A percentile compares a stretch with the other conserved stretches of the same genome.
phyloP scores from a whole-genome alignment of 2,329 filamentous ascomycete genomes.

The Phaeosphaeriaceae sp. region DNA sequence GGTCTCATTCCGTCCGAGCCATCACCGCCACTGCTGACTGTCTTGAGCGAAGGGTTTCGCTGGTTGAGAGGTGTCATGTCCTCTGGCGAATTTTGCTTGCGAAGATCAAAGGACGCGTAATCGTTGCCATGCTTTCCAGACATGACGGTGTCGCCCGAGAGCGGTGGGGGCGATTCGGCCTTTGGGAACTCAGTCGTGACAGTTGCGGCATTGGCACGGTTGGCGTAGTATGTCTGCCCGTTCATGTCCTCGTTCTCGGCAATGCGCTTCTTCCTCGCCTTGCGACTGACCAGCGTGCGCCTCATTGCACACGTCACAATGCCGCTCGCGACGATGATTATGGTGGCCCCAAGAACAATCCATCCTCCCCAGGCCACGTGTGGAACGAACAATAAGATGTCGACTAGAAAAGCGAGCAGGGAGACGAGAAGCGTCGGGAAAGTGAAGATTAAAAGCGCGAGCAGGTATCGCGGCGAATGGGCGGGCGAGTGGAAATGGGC shows the following conservation, averaged over 20 bases:
- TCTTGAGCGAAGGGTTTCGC: slow-evolving; percentile 66
- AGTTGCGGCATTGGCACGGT: slow-evolving; percentile 45
- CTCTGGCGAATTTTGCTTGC: slow-evolving; percentile 67
- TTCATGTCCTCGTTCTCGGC: slow-evolving; percentile 97
- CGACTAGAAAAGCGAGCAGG: slow-evolving; percentile 87
- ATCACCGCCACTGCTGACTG: slow-evolving; percentile 56
- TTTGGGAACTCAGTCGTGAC: slow-evolving; percentile 52
- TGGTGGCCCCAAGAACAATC: slow-evolving; percentile 87
- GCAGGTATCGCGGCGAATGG: slow-evolving; percentile 87
- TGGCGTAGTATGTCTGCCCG: slow-evolving; percentile 83
- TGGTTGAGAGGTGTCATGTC: slow-evolving; percentile 75
- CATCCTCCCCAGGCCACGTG: slow-evolving; percentile 95
- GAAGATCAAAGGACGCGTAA: slow-evolving; percentile 70
- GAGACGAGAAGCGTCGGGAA: slow-evolving; percentile 85
- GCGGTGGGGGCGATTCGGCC: slow-evolving; percentile 62
- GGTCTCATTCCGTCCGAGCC: slow-evolving; percentile 45
- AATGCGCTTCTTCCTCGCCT: slow-evolving; percentile 90
- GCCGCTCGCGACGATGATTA: slow-evolving; percentile 80
- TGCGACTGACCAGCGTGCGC: slow-evolving; percentile 86
- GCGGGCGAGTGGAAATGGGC: slow-evolving; percentile 88
- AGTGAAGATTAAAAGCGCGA: slow-evolving; percentile 83
- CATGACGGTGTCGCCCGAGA: slow-evolving; percentile 63
- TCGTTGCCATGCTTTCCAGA: slow-evolving; percentile 59
- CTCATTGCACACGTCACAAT: slow-evolving; percentile 95
- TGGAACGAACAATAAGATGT: slow-evolving; percentile 92